Base-by-base conservation (phyloP, 192 early-diverging fungal genomes). In the Pilobolus umbonatus region DNA sequence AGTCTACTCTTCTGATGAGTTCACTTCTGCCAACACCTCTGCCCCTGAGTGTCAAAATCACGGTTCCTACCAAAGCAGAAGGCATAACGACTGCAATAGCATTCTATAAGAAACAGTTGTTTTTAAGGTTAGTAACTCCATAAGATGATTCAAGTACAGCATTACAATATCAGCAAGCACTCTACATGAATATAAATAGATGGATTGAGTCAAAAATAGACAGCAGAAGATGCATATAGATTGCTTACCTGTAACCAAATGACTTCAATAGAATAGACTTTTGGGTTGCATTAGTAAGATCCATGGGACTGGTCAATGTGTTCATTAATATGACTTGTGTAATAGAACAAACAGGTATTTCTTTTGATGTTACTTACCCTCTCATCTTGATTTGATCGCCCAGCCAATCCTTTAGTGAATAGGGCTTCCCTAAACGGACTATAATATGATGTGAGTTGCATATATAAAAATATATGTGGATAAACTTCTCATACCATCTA, bases 31-130 rank as follows among this genome's bases (percentile, higher is more conserved):
- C 79, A 25, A 84, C 78, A 40, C 82, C 82, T 21, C 88, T 72
- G 21, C 90, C 90, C 67, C 90, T 80, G n/a, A 93, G 67, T 0
- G 90, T 93, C 55, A 93, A 61, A 24, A 93, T 72, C 19, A 90
- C 78, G 0, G 90, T 91, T 12, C 88, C 88, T 6, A 93, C 85
- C 22, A 93, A 63, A 10, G 90, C 87, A 11, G 90, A 88, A 11
- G 90, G 90, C 90, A 93, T 93, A 10, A 90, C 82, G 44, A 91
- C 88, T 4, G 80, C 80, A 43, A 86, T 82, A 5, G 79, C 65
- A 71, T 93, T 93, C 80, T 81, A 35, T 28, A 11, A 38, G 12
- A n/a, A 45, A 22, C 9, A 42, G 7, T n/a, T n/a, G n/a, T n/a
- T n/a, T n/a, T n/a, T n/a, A n/a, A n/a, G n/a, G n/a, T n/a, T n/a